phyloP scores from a whole-genome alignment of 225 moss, liverwort and hornwort species.

The Marchantia paleacea region DNA sequence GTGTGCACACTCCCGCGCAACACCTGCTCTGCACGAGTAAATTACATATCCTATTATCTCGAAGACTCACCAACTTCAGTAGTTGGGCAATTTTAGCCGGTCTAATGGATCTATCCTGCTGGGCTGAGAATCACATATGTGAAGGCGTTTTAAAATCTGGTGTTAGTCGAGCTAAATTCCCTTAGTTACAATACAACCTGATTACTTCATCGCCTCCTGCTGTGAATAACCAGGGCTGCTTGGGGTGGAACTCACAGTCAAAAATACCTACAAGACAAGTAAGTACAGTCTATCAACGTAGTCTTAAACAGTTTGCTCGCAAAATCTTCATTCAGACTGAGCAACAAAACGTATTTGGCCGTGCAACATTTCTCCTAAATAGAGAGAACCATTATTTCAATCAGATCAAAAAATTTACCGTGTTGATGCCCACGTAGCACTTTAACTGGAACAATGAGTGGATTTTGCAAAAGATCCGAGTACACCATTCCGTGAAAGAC shows the following conservation, averaged over 20 bases:
- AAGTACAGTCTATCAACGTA: background rate
- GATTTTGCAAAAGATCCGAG: conserved; percentile 94
- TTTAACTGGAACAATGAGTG: conserved; percentile 93
- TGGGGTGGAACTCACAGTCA: conserved; percentile 85
- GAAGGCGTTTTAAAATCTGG: background rate
- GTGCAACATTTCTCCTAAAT: background rate
- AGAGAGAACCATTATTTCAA: background rate
- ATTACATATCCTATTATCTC: conserved; percentile 20
- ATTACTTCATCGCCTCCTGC: conserved; percentile 85
- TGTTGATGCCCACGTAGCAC: conserved; percentile 60
- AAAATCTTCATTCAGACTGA: background rate
- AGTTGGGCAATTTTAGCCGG: conserved; percentile 17
- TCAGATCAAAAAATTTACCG: conserved; percentile 17
- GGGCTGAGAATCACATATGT: background rate
- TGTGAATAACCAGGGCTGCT: conserved; percentile 92
- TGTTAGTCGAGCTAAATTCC: conserved; percentile 7
- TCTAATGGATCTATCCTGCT: conserved; percentile 3
- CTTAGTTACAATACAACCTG: conserved; percentile 79
- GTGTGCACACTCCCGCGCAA: conserved; percentile 1
- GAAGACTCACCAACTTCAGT: conserved; percentile 19
- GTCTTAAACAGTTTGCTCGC: background rate
- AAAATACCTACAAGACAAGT: conserved; percentile 56
- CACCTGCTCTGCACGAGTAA: conserved; percentile 10
- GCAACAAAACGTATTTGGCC: background rate
- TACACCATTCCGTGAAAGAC: conserved; percentile 98